These are phyloP conservation scores for Syncephalastrum racemosum DNA, from an alignment of 371 early-diverging fungal species.

Conservation along the genomic window DNA sequence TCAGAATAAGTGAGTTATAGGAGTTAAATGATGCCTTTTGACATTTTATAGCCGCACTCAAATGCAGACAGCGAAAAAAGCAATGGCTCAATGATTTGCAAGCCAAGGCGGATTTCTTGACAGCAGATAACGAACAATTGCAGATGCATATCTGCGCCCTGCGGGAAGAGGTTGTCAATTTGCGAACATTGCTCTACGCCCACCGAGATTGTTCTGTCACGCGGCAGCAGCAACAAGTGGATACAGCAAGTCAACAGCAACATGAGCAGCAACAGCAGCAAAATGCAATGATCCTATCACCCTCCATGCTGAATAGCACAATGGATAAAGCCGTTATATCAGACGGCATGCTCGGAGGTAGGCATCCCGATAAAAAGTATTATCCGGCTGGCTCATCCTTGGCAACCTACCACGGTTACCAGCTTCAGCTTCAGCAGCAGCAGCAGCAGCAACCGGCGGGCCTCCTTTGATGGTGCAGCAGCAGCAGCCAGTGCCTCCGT, in stretches of 20 bases:
- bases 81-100: slow-evolving; percentile 58
- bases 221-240: slow-evolving; percentile 10
- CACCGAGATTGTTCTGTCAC: slow-evolving; percentile 57
- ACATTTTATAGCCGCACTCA: slow-evolving; percentile 55
- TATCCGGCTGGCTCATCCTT: too few species aligned
- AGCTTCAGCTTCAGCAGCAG: too few species aligned
- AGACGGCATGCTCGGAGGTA: too few species aligned
- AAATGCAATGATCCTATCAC: not conserved
- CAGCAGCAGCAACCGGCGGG: too few species aligned
- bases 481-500: too few species aligned
- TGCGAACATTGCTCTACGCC: slow-evolving; percentile 50
- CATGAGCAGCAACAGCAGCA: not conserved
- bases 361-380: too few species aligned
- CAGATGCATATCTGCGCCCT: slow-evolving; percentile 39
- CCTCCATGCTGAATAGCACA: too few species aligned
- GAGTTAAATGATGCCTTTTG: not conserved
- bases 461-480: too few species aligned
- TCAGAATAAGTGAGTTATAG: not conserved
- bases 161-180: slow-evolving; percentile 47
- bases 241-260: not conserved
- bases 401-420: too few species aligned
- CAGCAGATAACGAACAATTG: slow-evolving; percentile 51
- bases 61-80: slow-evolving; percentile 71
- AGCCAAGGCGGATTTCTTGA: slow-evolving; percentile 51
- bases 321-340: too few species aligned